A percentile compares a stretch with the other conserved stretches of the same genome.
Evolutionary conservation across 257 asterid genomes (phyloP).

Genomic region (Solanum lignicaule): DNA sequence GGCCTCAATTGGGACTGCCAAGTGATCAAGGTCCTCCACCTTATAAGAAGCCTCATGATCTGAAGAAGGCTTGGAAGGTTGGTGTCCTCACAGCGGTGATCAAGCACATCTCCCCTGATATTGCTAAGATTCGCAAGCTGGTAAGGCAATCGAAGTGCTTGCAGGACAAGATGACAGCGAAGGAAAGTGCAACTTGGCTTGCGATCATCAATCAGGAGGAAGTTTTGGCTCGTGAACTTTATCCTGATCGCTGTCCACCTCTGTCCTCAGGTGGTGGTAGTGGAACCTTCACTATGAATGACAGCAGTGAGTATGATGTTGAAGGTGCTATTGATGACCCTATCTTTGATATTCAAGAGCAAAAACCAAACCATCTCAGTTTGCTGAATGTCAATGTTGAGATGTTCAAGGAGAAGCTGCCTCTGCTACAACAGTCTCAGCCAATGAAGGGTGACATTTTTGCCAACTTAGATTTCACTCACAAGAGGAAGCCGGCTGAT

Average conservation of each 20-base stretch:
- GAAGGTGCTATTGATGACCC: constrained; percentile 29
- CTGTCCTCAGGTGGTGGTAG: constrained; percentile 23
- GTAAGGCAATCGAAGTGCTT: constrained; percentile 51
- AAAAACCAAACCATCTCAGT: constrained; percentile 28
- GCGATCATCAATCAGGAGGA: constrained; percentile 51
- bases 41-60: constrained; percentile 52
- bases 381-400: constrained; percentile 26
- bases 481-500: constrained; percentile 30
- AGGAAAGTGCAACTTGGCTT: constrained; percentile 64
- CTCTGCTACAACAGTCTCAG: constrained; percentile 15
- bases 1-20: constrained; percentile 45
- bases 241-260: constrained; percentile 33
- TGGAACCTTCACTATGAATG: constrained; percentile 21
- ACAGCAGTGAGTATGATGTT: constrained; percentile 46
- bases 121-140: constrained; percentile 48
- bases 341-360: constrained; percentile 35
- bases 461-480: constrained; percentile 26
- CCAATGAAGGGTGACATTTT: constrained; percentile 21
- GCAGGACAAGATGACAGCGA: constrained; percentile 63
- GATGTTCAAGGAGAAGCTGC: constrained; percentile 13
- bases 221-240: constrained; percentile 44
- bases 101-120: constrained; percentile 53
- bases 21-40: constrained; percentile 48
- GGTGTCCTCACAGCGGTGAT: constrained; percentile 55
- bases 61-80: constrained; percentile 65